These are phyloP conservation scores for Kazachstania psychrophila DNA, from an alignment of 805 yeast species.

Conservation along the genomic window DNA sequence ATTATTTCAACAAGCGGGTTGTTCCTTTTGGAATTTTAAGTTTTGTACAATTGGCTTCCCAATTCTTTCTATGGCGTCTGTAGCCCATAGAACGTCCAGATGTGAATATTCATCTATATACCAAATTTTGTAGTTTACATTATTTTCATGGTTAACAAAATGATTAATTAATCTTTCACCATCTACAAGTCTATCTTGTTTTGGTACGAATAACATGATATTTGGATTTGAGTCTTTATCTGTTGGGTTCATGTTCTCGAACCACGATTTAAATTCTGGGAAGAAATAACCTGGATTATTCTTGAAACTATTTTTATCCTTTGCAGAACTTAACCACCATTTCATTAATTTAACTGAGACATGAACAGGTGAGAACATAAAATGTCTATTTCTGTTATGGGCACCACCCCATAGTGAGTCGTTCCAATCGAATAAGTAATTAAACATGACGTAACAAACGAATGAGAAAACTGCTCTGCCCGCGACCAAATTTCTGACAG, in stretches of 20 bases:
- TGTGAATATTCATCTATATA: constrained; percentile 63
- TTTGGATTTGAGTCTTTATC: constrained; percentile 39
- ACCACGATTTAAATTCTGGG: constrained; percentile 48
- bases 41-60: constrained; percentile 42
- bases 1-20: neutral
- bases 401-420: constrained; percentile 65
- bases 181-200: constrained; percentile 69
- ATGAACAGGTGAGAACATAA: constrained; percentile 77
- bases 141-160: constrained; percentile 47
- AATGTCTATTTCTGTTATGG: constrained; percentile 58
- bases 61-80: constrained; percentile 54
- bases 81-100: constrained; percentile 92
- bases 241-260: constrained; percentile 11
- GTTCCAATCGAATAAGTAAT: constrained; percentile 79
- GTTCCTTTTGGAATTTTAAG: constrained; percentile 11
- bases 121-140: constrained; percentile 24
- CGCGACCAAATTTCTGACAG: constrained; percentile 43
- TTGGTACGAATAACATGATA: constrained; percentile 61
- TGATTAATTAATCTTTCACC: constrained; percentile 60
- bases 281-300: constrained; percentile 34
- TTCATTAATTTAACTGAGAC: constrained; percentile 76
- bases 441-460: constrained; percentile 71
- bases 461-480: constrained; percentile 45
- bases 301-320: constrained; percentile 34
- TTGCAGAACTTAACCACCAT: constrained; percentile 70